Base-by-base conservation (phyloP, 768 basidiomycete genomes). In the Podaxis pistillaris region DNA sequence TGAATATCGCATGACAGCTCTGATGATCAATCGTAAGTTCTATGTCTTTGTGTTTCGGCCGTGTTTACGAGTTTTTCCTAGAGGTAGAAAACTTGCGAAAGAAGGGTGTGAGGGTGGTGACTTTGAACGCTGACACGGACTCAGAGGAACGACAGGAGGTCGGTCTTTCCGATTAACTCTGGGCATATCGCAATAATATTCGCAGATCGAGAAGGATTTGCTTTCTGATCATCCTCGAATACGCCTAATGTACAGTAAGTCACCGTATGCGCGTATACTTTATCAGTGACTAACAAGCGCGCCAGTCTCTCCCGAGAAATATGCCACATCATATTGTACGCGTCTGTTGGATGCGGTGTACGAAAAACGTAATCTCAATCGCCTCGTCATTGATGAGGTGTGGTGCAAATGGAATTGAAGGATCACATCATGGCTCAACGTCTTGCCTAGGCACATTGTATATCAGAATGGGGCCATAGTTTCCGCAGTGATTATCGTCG, bases 381-480 rank as follows among this genome's bases (percentile, higher is more conserved):
- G 92, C 6, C 76, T 95, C 4, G 90, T 94, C 12, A 81, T 94
- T 2, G 93, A 94, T 60, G 93, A 94, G 82, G 90, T 89, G 62
- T 53, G 8, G 72, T 68, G 24, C 17, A n/a, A 58, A 58, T 26
- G 12, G 8, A 17, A 7, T 51, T 61, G 11, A 37, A 40, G 53
- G n/a, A 56, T 59, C 22, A 19, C 9, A 56, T 19, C 22, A 19
- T 30, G 40, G n/a, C 26, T 44, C 19, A 51, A 6, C 11, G 8
- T 24, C 5, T 15, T 28, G 50, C 8, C 33, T 33, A 90, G 89
- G 92, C 91, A 1, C 91, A 93, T 71, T 92, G 92, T 66, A 91
- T 93, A 65, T 92, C 91, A 19, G 91, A 93, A 79, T 93, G 91
- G 92, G 91, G 90, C 0, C 90, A 92, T 53, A 86, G 91, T 67